These are phyloP conservation scores for Euphrasia arctica DNA, from an alignment of 305 asterid species.

Conservation along the genomic window DNA sequence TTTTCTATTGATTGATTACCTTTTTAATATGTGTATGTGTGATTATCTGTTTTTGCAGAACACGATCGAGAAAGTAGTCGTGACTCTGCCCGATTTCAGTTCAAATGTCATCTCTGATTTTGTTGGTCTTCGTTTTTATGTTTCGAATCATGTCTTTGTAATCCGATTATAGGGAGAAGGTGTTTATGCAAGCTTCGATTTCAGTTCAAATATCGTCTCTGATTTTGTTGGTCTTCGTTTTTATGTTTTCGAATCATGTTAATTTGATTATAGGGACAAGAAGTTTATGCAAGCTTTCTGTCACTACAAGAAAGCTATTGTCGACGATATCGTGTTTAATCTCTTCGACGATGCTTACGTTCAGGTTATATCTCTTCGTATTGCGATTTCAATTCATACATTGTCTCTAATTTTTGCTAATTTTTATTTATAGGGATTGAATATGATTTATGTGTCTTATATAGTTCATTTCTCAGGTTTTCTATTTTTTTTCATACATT, in stretches of 20 bases:
- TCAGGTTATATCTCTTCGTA: not conserved
- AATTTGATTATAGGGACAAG: too few species aligned
- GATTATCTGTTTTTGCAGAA: not conserved
- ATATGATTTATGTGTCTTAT: too few species aligned
- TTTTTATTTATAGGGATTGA: too few species aligned
- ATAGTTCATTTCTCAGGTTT: not conserved
- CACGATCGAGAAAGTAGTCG: not conserved
- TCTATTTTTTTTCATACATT: not conserved
- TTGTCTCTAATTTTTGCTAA: too few species aligned
- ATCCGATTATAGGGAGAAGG: conserved; percentile 6
- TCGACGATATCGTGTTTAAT: not conserved
- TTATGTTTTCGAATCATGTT: too few species aligned
- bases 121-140: not conserved
- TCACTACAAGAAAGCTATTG: not conserved
- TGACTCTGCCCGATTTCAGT: not conserved
- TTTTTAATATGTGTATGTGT: not conserved
- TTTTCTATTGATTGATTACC: too few species aligned
- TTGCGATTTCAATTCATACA: too few species aligned
- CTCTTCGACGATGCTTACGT: conserved; percentile 3
- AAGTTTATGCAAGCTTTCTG: not conserved
- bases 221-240: too few species aligned
- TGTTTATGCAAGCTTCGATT: too few species aligned
- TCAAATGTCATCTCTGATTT: not conserved
- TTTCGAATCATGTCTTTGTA: not conserved
- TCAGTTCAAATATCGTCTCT: too few species aligned